Evolutionary conservation across 306 rosid species (phyloP).

Genomic region (Ziziphus jujuba): DNA sequence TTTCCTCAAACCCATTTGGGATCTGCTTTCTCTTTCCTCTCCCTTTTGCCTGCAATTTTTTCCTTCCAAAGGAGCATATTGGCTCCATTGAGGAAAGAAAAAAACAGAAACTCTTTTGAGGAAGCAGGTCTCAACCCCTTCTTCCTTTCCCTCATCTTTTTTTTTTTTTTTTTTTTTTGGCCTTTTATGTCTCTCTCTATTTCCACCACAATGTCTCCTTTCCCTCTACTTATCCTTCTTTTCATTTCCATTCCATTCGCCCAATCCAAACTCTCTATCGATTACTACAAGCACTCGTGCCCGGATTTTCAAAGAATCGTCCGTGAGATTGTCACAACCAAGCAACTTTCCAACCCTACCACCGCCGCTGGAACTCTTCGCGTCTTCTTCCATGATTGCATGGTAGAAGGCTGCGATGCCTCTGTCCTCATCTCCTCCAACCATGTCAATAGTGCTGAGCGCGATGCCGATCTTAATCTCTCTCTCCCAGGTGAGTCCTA

Average conservation of each 20-base stretch:
- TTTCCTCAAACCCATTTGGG: background rate
- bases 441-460: constrained; percentile 39
- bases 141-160: background rate
- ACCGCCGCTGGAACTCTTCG: constrained; percentile 52
- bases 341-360: constrained; percentile 35
- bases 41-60: constrained; percentile 10
- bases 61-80: background rate
- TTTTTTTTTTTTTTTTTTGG: too few relatives aligned
- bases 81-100: background rate
- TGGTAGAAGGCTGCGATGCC: constrained; percentile 54
- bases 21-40: constrained; percentile 3
- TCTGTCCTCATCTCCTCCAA: constrained; percentile 43
- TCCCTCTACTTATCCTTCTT: constrained; percentile 12
- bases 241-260: background rate
- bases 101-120: background rate
- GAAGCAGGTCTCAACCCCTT: constrained; percentile 12
- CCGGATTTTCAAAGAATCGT: constrained; percentile 38
- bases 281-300: constrained; percentile 43
- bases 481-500: constrained; percentile 27
- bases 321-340: constrained; percentile 32
- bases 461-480: constrained; percentile 43
- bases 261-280: constrained; percentile 31
- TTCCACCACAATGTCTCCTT: constrained; percentile 14
- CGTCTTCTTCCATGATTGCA: constrained; percentile 49
- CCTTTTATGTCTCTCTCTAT: background rate